A percentile compares a stretch with the other conserved stretches of the same genome.
phyloP scores from a whole-genome alignment of 148 eudicot species.

The Heliosperma pusillum region DNA sequence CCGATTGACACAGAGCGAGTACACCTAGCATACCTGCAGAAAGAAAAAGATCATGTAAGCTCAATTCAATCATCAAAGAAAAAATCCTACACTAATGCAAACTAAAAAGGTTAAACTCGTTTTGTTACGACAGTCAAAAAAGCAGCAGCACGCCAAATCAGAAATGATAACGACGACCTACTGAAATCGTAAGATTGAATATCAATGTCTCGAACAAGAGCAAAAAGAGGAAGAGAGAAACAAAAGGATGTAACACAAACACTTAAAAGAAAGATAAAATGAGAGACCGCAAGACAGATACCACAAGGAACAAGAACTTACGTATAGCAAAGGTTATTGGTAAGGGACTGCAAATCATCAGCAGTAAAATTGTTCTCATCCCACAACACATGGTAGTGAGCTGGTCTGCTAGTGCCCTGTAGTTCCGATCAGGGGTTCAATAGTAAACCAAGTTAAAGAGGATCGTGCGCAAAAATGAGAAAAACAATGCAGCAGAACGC shows the following conservation, averaged over 20 bases:
- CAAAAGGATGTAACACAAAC: too few species aligned
- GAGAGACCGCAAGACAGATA: too few species aligned
- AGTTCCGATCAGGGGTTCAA: conserved; percentile 6
- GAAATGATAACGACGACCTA: too few species aligned
- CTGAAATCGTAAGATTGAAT: too few species aligned
- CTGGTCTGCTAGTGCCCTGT: conserved; percentile 81
- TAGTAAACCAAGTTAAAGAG: background rate
- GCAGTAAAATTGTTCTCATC: conserved; percentile 77
- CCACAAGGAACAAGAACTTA: conserved; percentile 21
- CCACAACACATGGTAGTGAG: conserved; percentile 79
- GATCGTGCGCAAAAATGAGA: background rate
- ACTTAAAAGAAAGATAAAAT: too few species aligned
- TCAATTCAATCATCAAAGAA: background rate
- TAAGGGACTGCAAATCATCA: conserved; percentile 62
- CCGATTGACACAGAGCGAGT: conserved; percentile 80
- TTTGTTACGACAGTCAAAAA: background rate
- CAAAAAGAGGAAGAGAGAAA: too few species aligned
- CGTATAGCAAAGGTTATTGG: conserved; percentile 75
- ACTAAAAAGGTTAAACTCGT: background rate
- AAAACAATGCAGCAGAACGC: too few species aligned
- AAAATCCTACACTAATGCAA: background rate
- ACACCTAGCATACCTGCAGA: conserved; percentile 76
- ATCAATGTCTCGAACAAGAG: too few species aligned
- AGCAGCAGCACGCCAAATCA: too few species aligned
- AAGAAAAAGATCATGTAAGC: conserved; percentile 3